Evolutionary conservation across 768 basidiomycete genomes (phyloP).

Genomic region (Cystobasidium tubakii): DNA sequence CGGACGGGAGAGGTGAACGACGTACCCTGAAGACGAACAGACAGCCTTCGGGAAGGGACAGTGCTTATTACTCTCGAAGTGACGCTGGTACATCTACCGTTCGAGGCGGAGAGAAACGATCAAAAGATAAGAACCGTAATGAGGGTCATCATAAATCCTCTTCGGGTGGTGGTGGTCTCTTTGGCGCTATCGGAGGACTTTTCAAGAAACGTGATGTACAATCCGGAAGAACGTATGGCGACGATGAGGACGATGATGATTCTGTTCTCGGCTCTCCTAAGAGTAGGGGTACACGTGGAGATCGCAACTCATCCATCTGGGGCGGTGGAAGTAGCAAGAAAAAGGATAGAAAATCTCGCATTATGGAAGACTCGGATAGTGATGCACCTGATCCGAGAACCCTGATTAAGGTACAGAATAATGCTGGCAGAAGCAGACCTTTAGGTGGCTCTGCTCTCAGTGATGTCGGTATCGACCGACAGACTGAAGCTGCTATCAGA

Average conservation of each 20-base stretch:
- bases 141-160: constrained; percentile 15
- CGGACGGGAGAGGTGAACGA: not conserved
- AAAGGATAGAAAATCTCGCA: constrained; percentile 14
- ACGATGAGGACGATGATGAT: constrained; percentile 29
- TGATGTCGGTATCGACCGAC: not conserved
- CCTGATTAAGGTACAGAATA: constrained; percentile 24
- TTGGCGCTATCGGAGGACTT: constrained; percentile 17
- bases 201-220: constrained; percentile 33
- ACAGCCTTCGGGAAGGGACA: constrained; percentile 25
- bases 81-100: constrained; percentile 25
- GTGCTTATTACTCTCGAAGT: constrained; percentile 19
- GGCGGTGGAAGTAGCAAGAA: constrained; percentile 16
- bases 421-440: not conserved
- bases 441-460: not conserved
- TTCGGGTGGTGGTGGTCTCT: constrained; percentile 34
- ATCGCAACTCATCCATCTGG: constrained; percentile 3
- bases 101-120: not conserved
- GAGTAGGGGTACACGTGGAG: constrained; percentile 29
- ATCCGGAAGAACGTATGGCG: not conserved
- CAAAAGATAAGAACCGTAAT: constrained; percentile 18
- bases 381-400: constrained; percentile 29
- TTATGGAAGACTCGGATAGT: constrained; percentile 27
- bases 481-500: constrained; percentile 15
- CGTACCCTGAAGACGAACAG: constrained; percentile 1
- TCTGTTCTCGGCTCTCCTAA: constrained; percentile 26